Conservation (phyloP, 345 rosid genomes). For the Hevea brasiliensis region DNA sequence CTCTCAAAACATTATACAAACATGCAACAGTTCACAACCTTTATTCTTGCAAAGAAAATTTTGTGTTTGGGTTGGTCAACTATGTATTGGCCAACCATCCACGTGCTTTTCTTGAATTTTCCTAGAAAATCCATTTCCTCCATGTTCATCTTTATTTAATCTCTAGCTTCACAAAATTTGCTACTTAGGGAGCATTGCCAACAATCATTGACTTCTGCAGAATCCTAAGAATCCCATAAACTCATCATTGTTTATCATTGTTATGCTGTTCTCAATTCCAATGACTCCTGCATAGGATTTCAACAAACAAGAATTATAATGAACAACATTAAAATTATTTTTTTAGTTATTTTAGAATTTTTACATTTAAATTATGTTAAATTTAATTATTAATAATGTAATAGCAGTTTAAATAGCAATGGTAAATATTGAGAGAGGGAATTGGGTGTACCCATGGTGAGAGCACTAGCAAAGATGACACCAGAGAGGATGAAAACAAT, state of each 20-base stretch:
- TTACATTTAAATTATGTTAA: too few species aligned
- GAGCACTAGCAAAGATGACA: constrained; percentile 79
- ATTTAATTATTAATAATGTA: too few species aligned
- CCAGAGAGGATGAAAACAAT: constrained; percentile 77
- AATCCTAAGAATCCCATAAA: constrained; percentile 84
- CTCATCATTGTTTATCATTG: constrained; percentile 69
- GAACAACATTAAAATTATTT: too few species aligned
- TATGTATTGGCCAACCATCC: constrained; percentile 45
- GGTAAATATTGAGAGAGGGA: too few species aligned
- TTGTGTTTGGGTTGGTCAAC: constrained; percentile 45
- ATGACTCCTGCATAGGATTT: constrained; percentile 50
- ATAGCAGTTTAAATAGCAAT: too few species aligned
- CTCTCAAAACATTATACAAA: constrained; percentile 11
- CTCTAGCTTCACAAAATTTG: not conserved
- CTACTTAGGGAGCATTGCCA: constrained; percentile 7
- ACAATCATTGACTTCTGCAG: constrained; percentile 63
- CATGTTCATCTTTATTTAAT: not conserved
- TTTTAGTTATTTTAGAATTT: too few species aligned
- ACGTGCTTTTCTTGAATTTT: not conserved
- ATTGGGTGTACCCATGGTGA: constrained; percentile 63
- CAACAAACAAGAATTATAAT: not conserved
- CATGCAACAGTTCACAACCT: not conserved
- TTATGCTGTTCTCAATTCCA: constrained; percentile 57
- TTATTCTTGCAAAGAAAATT: not conserved
- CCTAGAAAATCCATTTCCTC: too few species aligned